Evolutionary conservation across 2,329 filamentous ascomycete genomes (phyloP).

Genomic region (Fusarium penzigii): DNA sequence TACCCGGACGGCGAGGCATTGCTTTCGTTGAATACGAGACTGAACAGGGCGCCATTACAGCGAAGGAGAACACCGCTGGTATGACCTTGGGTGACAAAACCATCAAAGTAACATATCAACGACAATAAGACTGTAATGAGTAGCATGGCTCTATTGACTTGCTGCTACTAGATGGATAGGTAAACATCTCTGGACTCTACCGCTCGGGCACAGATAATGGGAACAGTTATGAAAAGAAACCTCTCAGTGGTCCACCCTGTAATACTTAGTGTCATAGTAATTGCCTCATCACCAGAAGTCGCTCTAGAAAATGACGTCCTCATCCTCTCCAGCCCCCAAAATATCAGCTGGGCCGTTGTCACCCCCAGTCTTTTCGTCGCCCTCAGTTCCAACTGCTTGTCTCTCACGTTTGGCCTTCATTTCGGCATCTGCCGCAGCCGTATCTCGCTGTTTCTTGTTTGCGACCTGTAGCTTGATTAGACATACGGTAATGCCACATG

Average conservation of each 20-base stretch:
- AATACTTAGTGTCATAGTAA: background rate
- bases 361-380: slow-evolving; percentile 42
- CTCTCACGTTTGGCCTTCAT: slow-evolving; percentile 71
- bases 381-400: slow-evolving; percentile 31
- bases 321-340: slow-evolving; percentile 73
- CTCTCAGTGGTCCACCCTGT: too few species aligned
- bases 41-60: slow-evolving; percentile 84
- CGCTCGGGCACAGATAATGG: too few species aligned
- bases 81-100: slow-evolving; percentile 75
- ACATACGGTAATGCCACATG: background rate
- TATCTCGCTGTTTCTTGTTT: slow-evolving; percentile 79
- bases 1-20: slow-evolving; percentile 83
- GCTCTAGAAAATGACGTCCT: slow-evolving; percentile 79
- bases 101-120: slow-evolving; percentile 95
- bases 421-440: slow-evolving; percentile 70
- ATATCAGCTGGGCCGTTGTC: slow-evolving; percentile 57
- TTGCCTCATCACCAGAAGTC: background rate
- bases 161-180: too few species aligned
- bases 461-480: slow-evolving; percentile 56
- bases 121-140: slow-evolving; percentile 43
- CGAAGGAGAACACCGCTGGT: slow-evolving; percentile 89
- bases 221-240: too few species aligned
- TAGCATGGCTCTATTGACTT: too few species aligned
- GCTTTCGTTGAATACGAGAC: slow-evolving; percentile 96
- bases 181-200: too few species aligned